Conservation (phyloP, 2,329 filamentous ascomycete genomes). For the Colletotrichum gigasporum region DNA sequence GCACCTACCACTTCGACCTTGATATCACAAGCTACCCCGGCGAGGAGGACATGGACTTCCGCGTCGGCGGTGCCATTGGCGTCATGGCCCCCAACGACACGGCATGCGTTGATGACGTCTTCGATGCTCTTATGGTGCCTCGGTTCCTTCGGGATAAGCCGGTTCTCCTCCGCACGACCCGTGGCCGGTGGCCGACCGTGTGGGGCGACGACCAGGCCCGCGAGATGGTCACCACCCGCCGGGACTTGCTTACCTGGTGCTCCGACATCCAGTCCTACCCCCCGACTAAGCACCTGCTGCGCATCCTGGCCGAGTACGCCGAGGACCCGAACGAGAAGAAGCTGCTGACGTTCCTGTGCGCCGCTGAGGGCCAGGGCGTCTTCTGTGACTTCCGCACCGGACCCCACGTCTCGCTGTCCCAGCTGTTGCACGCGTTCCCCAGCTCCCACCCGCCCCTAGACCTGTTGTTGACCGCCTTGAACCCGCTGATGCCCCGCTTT, state of each 20-base stretch:
- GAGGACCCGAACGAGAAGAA: constrained; percentile 85
- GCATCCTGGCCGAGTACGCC: constrained; percentile 86
- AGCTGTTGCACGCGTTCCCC: constrained; percentile 91
- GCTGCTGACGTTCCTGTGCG: constrained; percentile 85
- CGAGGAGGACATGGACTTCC: constrained; percentile 88
- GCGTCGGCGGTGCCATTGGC: constrained; percentile 94
- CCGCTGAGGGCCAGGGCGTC: constrained; percentile 87
- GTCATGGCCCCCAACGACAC: constrained; percentile 88
- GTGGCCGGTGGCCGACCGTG: constrained; percentile 94
- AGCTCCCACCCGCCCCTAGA: constrained; percentile 90
- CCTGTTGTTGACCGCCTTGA: constrained; percentile 80
- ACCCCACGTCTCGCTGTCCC: constrained; percentile 83
- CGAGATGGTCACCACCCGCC: constrained; percentile 87
- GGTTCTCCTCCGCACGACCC: constrained; percentile 79
- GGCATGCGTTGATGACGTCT: constrained; percentile 80
- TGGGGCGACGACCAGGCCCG: constrained; percentile 92
- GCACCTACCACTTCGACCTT: constrained; percentile 96
- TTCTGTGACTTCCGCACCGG: constrained; percentile 96
- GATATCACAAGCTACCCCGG: constrained; percentile 95
- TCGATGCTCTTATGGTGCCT: constrained; percentile 84
- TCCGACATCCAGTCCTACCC: constrained; percentile 92
- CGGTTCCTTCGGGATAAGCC: constrained; percentile 86
- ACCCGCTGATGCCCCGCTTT: constrained; percentile 95
- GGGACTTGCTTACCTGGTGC: constrained; percentile 96
- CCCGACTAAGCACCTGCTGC: constrained; percentile 87